Base-by-base conservation (phyloP, 2,329 filamentous ascomycete species). In the Fusarium austroafricanum region DNA sequence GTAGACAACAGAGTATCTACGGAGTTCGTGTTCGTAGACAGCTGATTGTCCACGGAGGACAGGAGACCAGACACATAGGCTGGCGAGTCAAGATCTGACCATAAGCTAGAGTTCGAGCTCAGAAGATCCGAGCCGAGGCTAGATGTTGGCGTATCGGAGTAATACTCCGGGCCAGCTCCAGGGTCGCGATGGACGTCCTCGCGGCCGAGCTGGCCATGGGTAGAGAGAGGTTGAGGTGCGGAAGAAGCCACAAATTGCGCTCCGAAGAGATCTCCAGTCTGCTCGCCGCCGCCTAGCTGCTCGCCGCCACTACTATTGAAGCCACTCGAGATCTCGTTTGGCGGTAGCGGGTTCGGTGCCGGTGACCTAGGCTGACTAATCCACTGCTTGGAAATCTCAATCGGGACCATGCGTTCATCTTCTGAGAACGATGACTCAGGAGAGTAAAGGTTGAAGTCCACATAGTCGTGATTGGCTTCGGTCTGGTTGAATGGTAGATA, bases 381-480 rank as follows among this genome's bases (percentile, higher is more conserved):
- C 23, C 50, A 44, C 47, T 71, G 65, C 55, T 63, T 69, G 20
- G 68, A 66, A 15, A 72, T 54, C 35, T 73, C 70, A 46, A 77
- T 71, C 15, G 76, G 67, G 58, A 75, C 77, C 74, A 79, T 78
- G 14, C 69, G 78, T 43, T 87, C 85, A 60, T 86, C 85, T 56
- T 85, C 83, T 15, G 83, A 78, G 72, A 81, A 81, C 61, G 77
- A 79, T 18, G 83, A 81, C 21, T 77, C 75, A 4, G 85, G 85
- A 49, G 85, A 87, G 78, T 82, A 87, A 17, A 87, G 81, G 71
- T 82, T 84, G 78, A 87, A 87, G 78, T 87, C 85, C 68, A 81
- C 76, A 70, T 87, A 87, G 75, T 83, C 78, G 63, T 72, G 43
- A 46, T 65, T 59, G 54, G 57, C 55, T 58, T 69, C 70, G 28